These are phyloP conservation scores for Ilyonectria mors-panacis DNA, from an alignment of 2,329 filamentous ascomycete genomes.

Conservation along the genomic window DNA sequence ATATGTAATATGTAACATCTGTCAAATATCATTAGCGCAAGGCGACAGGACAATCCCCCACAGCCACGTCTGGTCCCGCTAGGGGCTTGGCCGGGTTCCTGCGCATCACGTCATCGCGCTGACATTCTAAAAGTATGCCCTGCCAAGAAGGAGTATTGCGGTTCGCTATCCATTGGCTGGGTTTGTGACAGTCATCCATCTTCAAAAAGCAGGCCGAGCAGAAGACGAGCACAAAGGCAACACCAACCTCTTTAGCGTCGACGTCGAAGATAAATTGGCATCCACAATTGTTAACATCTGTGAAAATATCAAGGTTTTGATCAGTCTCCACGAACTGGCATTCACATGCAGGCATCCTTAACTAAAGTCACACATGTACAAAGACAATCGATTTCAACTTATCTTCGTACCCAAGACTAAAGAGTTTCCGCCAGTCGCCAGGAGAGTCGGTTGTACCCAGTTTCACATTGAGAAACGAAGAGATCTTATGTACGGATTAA, in stretches of 20 bases:
- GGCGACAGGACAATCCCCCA: background rate
- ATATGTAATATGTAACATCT: no score
- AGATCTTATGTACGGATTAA: constrained; percentile 34
- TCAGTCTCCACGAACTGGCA: background rate
- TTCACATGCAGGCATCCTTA: background rate
- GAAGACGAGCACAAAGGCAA: no score
- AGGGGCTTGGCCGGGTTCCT: background rate
- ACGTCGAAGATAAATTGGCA: background rate
- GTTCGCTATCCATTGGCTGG: no score
- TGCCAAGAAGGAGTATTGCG: background rate
- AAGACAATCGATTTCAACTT: background rate
- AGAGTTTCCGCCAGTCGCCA: constrained; percentile 12
- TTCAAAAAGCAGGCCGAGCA: no score
- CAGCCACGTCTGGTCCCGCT: background rate
- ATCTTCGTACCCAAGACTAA: constrained; percentile 6
- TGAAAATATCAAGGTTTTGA: background rate
- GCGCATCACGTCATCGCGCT: background rate
- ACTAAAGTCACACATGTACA: background rate
- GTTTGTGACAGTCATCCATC: no score
- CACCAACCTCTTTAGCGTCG: no score
- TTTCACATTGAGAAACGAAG: constrained; percentile 21
- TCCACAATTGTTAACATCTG: background rate
- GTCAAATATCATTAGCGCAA: no score
- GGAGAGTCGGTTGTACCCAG: constrained; percentile 3
- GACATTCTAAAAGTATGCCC: background rate